Evolutionary conservation across 108 stramenopile genomes (phyloP), one percentile per base, ranked within the genome.

Genomic region (Aurantiochytrium sp.): DNA sequence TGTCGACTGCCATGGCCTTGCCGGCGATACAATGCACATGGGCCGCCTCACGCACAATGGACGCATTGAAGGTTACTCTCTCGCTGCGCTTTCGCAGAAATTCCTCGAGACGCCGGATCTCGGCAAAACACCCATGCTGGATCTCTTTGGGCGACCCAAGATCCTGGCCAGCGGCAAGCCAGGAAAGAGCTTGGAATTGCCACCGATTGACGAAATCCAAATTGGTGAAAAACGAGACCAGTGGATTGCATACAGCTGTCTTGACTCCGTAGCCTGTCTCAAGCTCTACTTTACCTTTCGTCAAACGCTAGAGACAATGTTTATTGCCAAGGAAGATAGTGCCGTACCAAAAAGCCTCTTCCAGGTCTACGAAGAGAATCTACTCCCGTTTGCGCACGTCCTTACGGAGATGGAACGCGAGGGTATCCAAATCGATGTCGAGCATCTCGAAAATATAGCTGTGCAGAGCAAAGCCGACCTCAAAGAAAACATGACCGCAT

Each of bases 1-100:
- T 1, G 97, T 98, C 89, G 92, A 96, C 90, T n/a, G 25, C 57
- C 42, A 88, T 35, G 97, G 97, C 5, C 96, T 98, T 87, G 95
- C 92, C 23, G 99, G 97, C 8, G 99, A 99, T 92, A 99, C 99
- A 28, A 97, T 99, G 97, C 99, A 99, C 95, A 99, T 99, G 99
- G 99, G 98, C 58, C 91, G 99, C 45, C 91, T 98, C 88, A 89
- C 95, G 97, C 91, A 96, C 98, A 16, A 90, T 93, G 19, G 91
- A 96, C 45, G 90, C 91, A 49, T 90, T 91, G 87, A 44, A 47
- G 12, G 90, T 21, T 99, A 98, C 88, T 93, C 94, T 44, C 93
- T 99, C 72, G 97, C 97, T 88, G 95, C 96, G 6, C 90, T 99
- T 71, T 96, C 96, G 14, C 87, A 90, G 12, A 93, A 95, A 59